A percentile compares a stretch with the other conserved stretches of the same genome.
Conservation (phyloP, 192 early-diverging fungal genomes). For the Endogone sp. region DNA sequence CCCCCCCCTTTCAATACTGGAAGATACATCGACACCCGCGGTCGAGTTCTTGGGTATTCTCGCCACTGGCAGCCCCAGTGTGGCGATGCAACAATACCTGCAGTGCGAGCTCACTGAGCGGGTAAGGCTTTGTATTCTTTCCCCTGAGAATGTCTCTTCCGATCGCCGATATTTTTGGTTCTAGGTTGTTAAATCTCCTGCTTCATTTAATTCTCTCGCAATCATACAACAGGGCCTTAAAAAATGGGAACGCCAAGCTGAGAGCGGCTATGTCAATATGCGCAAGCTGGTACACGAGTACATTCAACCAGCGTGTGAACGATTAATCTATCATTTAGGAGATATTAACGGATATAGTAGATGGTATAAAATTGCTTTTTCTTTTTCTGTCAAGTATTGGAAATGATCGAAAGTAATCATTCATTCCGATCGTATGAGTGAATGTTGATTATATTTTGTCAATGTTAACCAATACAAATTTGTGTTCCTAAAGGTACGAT, state of each 20-base stretch:
- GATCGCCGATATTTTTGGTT: not conserved
- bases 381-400: not conserved
- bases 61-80: slow-evolving; percentile 12
- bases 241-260: slow-evolving; percentile 18
- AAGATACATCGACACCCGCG: slow-evolving; percentile 7
- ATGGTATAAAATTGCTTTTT: not conserved
- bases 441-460: too few relatives aligned
- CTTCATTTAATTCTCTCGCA: not conserved
- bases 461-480: too few relatives aligned
- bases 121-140: slow-evolving; percentile 4
- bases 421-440: too few relatives aligned
- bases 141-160: not conserved
- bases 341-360: slow-evolving; percentile 15
- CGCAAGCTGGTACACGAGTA: slow-evolving; percentile 16
- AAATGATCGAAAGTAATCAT: not conserved
- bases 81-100: slow-evolving; percentile 13
- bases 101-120: slow-evolving; percentile 11
- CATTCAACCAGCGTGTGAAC: slow-evolving; percentile 16
- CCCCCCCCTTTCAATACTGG: too few relatives aligned
- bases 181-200: not conserved
- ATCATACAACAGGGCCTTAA: slow-evolving; percentile 2
- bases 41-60: slow-evolving; percentile 19
- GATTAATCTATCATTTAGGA: slow-evolving; percentile 7
- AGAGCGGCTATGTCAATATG: slow-evolving; percentile 9
- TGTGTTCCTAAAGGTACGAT: slow-evolving; percentile 2